A percentile compares a stretch with the other conserved stretches of the same genome.
These are phyloP conservation scores for Yueomyces sinensis DNA, from an alignment of 805 yeast genomes.

Conservation along the genomic window DNA sequence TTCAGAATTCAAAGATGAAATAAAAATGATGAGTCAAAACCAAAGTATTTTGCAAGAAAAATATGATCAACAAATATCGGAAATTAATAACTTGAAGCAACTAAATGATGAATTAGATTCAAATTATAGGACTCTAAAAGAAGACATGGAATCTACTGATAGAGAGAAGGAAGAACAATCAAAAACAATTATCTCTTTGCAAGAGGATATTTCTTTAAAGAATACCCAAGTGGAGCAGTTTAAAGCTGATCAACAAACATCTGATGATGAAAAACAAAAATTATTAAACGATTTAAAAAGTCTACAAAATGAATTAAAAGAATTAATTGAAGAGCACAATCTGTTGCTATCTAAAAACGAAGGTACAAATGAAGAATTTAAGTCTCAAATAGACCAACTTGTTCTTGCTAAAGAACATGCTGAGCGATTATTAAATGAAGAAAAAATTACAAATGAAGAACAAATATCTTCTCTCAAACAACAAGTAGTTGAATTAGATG, in stretches of 20 bases:
- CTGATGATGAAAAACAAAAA: too few relatives aligned
- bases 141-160: too few relatives aligned
- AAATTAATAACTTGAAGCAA: constrained; percentile 5
- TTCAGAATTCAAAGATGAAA: constrained; percentile 14
- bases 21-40: constrained; percentile 18
- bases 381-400: constrained; percentile 1
- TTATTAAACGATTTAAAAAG: too few relatives aligned
- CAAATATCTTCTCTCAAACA: background rate
- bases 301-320: constrained; percentile 2
- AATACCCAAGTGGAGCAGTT: too few relatives aligned
- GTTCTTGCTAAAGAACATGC: constrained; percentile 3
- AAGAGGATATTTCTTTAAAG: too few relatives aligned
- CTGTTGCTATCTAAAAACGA: constrained; percentile 3
- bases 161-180: too few relatives aligned
- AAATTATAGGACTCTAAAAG: too few relatives aligned
- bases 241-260: too few relatives aligned
- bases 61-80: constrained; percentile 10
- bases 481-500: background rate
- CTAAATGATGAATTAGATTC: constrained; percentile 1
- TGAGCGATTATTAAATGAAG: constrained; percentile 4
- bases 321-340: constrained; percentile 2
- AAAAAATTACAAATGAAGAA: constrained; percentile 2
- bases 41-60: constrained; percentile 16
- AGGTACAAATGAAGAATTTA: background rate
- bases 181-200: too few relatives aligned